These are phyloP conservation scores for Mycoemilia scoparia DNA, from an alignment of 192 early-diverging fungal genomes.

Conservation along the genomic window DNA sequence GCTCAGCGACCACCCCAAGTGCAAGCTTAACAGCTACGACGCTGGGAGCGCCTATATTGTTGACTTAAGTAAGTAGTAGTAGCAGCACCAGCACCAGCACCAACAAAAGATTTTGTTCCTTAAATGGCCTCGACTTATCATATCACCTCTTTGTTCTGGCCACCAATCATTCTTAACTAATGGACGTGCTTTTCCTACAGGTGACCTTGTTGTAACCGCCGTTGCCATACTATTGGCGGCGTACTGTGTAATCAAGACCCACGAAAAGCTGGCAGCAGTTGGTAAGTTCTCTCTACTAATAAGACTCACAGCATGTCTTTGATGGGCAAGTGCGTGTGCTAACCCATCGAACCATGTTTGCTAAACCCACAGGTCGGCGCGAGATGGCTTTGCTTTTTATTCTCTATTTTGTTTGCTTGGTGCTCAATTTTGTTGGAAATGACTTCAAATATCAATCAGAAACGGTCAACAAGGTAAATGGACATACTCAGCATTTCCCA, in stretches of 20 bases:
- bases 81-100: too few species aligned
- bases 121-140: too few species aligned
- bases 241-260: conserved; percentile 21
- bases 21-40: conserved; percentile 8
- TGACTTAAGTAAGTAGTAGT: conserved; percentile 23
- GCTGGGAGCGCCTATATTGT: conserved; percentile 12
- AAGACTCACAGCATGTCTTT: neutral
- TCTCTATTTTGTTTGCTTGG: conserved; percentile 18
- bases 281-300: conserved; percentile 12
- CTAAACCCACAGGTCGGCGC: conserved; percentile 21
- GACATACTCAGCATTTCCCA: too few species aligned
- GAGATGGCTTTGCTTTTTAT: conserved; percentile 26
- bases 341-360: neutral
- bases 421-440: conserved; percentile 17
- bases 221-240: conserved; percentile 19
- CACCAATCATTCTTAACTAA: conserved; percentile 1
- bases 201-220: conserved; percentile 28
- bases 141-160: neutral
- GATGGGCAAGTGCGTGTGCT: neutral
- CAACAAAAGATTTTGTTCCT: too few species aligned
- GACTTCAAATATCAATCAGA: conserved; percentile 13
- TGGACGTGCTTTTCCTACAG: conserved; percentile 6
- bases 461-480: conserved; percentile 20
- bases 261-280: conserved; percentile 28
- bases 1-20: conserved; percentile 11